Conservation (phyloP, 495 filamentous ascomycete species). For the Aspergillus avenaceus region DNA sequence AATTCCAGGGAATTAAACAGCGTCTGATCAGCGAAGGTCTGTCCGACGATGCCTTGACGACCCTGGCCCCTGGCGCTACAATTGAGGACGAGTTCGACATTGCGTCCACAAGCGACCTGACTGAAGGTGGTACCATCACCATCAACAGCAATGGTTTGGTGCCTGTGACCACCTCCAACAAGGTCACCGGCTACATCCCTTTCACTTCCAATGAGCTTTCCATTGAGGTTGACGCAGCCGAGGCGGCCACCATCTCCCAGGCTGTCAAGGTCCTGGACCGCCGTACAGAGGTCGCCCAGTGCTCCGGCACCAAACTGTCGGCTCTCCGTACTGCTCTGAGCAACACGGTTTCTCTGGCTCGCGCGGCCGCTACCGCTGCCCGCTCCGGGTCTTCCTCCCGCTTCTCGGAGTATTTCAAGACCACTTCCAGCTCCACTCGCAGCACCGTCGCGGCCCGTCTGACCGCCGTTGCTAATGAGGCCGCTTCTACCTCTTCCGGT, state of each 20-base stretch:
- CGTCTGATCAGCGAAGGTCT: conserved; percentile 44
- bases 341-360: conserved; percentile 48
- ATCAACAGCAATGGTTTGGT: conserved; percentile 49
- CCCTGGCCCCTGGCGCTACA: conserved; percentile 52
- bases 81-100: conserved; percentile 55
- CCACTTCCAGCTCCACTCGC: conserved; percentile 37
- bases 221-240: conserved; percentile 46
- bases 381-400: conserved; percentile 43
- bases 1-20: conserved; percentile 55
- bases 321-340: conserved; percentile 42
- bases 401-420: conserved; percentile 61
- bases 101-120: conserved; percentile 53
- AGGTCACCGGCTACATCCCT: conserved; percentile 40
- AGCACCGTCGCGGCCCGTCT: conserved; percentile 50
- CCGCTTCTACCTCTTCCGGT: conserved; percentile 37
- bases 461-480: conserved; percentile 46
- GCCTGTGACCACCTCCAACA: conserved; percentile 37
- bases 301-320: conserved; percentile 37
- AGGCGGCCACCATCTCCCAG: conserved; percentile 43
- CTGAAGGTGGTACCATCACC: conserved; percentile 43
- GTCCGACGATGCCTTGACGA: conserved; percentile 47
- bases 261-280: conserved; percentile 41
- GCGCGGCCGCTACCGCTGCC: conserved; percentile 51
- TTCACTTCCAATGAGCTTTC: conserved; percentile 44
- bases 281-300: conserved; percentile 49